These are phyloP conservation scores for Fusarium bulbicola DNA, from an alignment of 2,329 filamentous ascomycete genomes.

Conservation along the genomic window DNA sequence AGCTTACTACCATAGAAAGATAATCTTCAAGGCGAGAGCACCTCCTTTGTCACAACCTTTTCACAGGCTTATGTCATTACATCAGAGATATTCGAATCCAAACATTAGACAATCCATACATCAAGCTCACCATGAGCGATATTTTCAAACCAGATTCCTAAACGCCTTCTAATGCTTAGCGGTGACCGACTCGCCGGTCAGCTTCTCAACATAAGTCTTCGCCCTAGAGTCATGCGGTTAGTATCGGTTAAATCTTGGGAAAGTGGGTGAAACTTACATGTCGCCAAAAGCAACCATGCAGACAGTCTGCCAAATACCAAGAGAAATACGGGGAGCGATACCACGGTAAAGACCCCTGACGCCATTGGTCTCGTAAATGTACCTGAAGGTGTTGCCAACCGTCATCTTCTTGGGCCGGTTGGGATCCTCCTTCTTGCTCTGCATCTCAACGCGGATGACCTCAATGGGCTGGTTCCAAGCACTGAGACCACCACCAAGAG, in stretches of 20 bases:
- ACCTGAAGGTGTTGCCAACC: constrained; percentile 82
- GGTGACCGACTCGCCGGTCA: constrained; percentile 71
- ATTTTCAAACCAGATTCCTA: constrained; percentile 26
- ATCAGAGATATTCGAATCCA: constrained; percentile 29
- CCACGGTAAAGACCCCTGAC: constrained; percentile 94
- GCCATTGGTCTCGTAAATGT: constrained; percentile 92
- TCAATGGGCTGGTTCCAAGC: constrained; percentile 99
- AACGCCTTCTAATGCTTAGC: constrained; percentile 71
- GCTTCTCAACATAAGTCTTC: constrained; percentile 72
- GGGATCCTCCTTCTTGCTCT: constrained; percentile 97
- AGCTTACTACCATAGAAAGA: constrained; percentile 19
- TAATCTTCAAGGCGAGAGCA: constrained; percentile 22
- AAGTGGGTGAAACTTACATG: constrained; percentile 72
- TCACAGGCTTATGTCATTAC: constrained; percentile 2
- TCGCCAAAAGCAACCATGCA: constrained; percentile 99
- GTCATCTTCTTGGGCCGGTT: constrained; percentile 99
- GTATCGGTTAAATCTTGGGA: background rate
- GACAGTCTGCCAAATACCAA: constrained; percentile 98
- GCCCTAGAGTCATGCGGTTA: constrained; percentile 58
- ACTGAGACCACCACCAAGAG: constrained; percentile 89
- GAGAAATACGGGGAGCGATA: constrained; percentile 90
- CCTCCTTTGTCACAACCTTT: constrained; percentile 8
- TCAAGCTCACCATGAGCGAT: constrained; percentile 30
- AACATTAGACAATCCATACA: constrained; percentile 32
- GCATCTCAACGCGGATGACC: constrained; percentile 99